These are phyloP conservation scores for Tricholoma terreum DNA, from an alignment of 768 basidiomycete genomes.

Conservation along the genomic window DNA sequence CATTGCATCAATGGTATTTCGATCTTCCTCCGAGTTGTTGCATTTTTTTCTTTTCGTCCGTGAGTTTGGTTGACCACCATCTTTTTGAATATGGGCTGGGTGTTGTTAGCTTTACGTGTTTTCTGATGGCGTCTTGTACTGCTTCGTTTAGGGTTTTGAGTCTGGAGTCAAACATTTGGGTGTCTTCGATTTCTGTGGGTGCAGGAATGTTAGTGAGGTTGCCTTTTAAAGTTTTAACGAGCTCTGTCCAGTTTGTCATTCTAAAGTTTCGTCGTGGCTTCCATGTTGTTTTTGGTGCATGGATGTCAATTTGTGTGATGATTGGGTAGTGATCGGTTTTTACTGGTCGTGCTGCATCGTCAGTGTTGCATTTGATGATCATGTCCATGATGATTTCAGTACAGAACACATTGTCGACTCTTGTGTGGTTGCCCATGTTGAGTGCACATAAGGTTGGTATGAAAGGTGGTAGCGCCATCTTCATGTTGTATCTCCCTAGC, in stretches of 20 bases:
- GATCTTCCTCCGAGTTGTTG: too few relatives aligned
- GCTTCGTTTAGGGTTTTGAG: not conserved
- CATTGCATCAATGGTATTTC: too few relatives aligned
- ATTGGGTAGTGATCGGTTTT: too few relatives aligned
- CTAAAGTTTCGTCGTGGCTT: too few relatives aligned
- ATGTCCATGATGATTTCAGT: too few relatives aligned
- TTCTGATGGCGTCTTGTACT: not conserved
- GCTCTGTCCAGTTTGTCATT: not conserved
- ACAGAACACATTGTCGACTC: too few relatives aligned
- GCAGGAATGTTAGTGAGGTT: not conserved
- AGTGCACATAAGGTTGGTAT: constrained; percentile 21
- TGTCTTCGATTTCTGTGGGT: not conserved
- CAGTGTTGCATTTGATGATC: too few relatives aligned
- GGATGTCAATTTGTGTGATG: too few relatives aligned
- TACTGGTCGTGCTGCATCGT: too few relatives aligned
- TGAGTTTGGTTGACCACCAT: constrained; percentile 17
- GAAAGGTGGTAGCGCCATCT: constrained; percentile 23
- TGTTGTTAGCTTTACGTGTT: constrained; percentile 1
- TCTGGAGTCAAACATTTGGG: not conserved
- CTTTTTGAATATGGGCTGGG: constrained; percentile 12
- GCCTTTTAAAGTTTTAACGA: not conserved
- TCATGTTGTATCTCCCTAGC: too few relatives aligned
- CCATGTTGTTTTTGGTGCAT: too few relatives aligned
- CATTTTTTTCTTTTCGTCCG: not conserved
- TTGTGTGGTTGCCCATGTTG: constrained; percentile 20